These are phyloP conservation scores for Termitomyces sp. DNA, from an alignment of 768 basidiomycete genomes.

Conservation along the genomic window DNA sequence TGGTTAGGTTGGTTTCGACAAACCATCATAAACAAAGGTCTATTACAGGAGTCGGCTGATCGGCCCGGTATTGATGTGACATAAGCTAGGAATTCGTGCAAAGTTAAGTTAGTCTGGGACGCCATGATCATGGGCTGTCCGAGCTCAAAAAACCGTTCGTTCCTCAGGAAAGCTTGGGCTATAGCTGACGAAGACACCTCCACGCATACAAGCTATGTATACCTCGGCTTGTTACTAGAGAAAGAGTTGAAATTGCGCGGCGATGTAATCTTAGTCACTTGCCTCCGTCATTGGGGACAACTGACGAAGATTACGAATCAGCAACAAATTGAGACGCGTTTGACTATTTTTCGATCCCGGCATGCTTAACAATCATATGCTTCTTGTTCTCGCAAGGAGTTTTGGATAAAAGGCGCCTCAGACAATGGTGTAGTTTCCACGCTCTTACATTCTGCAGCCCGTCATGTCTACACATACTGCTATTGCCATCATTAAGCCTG, in stretches of 20 bases:
- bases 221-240: background rate
- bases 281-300: background rate
- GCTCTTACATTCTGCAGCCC: background rate
- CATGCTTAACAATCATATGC: background rate
- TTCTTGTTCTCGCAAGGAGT: background rate
- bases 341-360: background rate
- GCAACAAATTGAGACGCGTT: background rate
- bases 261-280: background rate
- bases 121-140: no score
- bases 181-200: background rate
- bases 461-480: slow-evolving; percentile 37
- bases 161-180: background rate
- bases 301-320: background rate
- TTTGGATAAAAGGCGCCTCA: background rate
- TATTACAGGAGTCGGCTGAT: no score
- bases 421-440: background rate
- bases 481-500: slow-evolving; percentile 33
- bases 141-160: background rate
- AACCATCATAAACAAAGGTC: background rate
- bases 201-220: background rate
- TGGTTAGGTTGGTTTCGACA: background rate
- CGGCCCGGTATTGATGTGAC: no score
- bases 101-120: no score
- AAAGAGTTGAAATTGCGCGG: no score
- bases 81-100: no score